These are phyloP conservation scores for Xylariaceae sp. DNA, from an alignment of 2,329 filamentous ascomycete genomes.

Conservation along the genomic window DNA sequence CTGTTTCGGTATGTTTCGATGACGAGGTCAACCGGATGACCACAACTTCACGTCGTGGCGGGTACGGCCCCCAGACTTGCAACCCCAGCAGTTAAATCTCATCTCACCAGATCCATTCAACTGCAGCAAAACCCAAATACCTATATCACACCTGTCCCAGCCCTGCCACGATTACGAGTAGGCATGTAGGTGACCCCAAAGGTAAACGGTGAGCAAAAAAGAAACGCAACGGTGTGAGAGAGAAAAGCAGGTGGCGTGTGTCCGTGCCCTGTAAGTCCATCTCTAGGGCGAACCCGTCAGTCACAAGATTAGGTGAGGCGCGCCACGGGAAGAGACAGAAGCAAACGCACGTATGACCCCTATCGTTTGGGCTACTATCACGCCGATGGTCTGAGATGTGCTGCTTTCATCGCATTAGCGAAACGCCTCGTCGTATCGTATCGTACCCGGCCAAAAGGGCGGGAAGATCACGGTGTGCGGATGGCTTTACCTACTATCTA, in stretches of 20 bases:
- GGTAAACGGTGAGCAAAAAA: slow-evolving; percentile 13
- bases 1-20: too few species aligned
- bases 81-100: too few species aligned
- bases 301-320: too few species aligned
- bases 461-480: neutral
- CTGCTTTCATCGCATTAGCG: neutral
- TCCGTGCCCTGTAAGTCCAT: neutral
- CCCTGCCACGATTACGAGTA: neutral
- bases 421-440: neutral
- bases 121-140: neutral
- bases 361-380: too few species aligned
- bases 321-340: too few species aligned
- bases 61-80: too few species aligned
- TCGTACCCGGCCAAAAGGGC: neutral
- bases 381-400: neutral
- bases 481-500: too few species aligned
- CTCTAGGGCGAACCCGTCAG: neutral
- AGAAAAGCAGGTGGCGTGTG: neutral
- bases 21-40: too few species aligned
- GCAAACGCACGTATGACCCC: too few species aligned
- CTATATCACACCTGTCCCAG: neutral
- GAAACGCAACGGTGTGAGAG: slow-evolving; percentile 7
- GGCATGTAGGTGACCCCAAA: neutral
- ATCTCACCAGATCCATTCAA: too few species aligned
- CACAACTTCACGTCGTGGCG: too few species aligned